These are phyloP conservation scores for Primulina eburnea DNA, from an alignment of 257 asterid genomes.

Conservation along the genomic window DNA sequence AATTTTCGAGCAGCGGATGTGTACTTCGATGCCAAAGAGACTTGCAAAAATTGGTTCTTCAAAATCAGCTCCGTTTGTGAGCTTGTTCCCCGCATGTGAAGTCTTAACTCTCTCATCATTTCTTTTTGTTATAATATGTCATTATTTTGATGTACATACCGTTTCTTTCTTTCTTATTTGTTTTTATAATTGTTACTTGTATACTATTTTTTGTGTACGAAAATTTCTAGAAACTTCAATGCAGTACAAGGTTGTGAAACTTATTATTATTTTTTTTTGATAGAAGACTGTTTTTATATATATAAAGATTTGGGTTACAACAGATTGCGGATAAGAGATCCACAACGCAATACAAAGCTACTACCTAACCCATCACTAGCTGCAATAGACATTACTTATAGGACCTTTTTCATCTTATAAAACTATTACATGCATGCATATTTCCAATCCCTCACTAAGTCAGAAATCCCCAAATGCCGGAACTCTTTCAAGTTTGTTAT, in stretches of 20 bases:
- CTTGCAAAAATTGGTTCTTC: constrained; percentile 88
- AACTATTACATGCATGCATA: too few species aligned
- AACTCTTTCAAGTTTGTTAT: too few species aligned
- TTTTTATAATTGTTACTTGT: constrained; percentile 2
- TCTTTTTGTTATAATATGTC: constrained; percentile 11
- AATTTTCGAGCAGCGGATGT: constrained; percentile 51
- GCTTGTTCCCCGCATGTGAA: constrained; percentile 90
- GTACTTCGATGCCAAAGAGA: constrained; percentile 78
- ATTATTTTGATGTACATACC: constrained; percentile 21
- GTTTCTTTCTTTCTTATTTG: constrained; percentile 18
- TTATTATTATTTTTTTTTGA: too few species aligned
- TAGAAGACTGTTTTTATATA: too few species aligned
- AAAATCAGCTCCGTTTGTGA: constrained; percentile 71
- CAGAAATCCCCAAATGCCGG: too few species aligned
- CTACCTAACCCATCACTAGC: too few species aligned
- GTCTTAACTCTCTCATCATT: constrained; percentile 27
- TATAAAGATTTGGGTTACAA: too few species aligned
- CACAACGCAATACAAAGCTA: too few species aligned
- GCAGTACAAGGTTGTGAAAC: constrained; percentile 21
- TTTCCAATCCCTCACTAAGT: too few species aligned
- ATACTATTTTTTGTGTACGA: background rate
- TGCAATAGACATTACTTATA: too few species aligned
- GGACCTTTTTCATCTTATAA: too few species aligned
- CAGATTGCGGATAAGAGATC: too few species aligned
- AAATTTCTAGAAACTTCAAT: constrained; percentile 16